Percentiles rank a stretch among this genome's conserved stretches.
Evolutionary conservation across 1,284 basidiomycete genomes (phyloP).

Genomic region (Pseudomicrostroma phylloplanum): DNA sequence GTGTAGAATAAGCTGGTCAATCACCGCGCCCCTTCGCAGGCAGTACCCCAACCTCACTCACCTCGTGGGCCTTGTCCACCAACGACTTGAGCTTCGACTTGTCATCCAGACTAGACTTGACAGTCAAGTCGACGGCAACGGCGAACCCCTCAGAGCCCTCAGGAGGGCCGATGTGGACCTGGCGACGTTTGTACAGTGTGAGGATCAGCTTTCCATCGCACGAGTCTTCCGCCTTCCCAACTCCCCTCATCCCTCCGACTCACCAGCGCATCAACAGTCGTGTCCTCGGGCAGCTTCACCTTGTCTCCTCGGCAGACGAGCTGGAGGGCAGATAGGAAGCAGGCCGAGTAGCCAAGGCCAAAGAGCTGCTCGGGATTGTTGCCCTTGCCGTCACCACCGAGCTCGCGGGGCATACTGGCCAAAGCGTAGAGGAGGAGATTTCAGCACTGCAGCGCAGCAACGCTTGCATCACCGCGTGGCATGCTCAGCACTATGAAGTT

Average conservation of each 20-base stretch:
- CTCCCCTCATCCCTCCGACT: background rate
- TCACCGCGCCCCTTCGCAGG: too few species aligned
- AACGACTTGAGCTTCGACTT: constrained; percentile 5
- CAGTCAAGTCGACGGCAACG: constrained; percentile 7
- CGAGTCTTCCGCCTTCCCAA: too few species aligned
- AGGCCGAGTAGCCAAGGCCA: constrained; percentile 7
- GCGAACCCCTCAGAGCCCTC: constrained; percentile 6
- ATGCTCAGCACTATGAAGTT: too few species aligned
- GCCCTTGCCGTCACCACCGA: constrained; percentile 4
- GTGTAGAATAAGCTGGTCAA: background rate
- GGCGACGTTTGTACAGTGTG: background rate
- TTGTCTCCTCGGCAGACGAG: background rate
- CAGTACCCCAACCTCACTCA: background rate
- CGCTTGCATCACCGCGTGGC: background rate
- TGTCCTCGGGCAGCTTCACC: constrained; percentile 3
- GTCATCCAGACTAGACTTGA: constrained; percentile 7
- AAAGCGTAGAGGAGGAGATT: too few species aligned
- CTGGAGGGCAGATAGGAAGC: constrained; percentile 12
- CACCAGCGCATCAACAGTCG: constrained; percentile 9
- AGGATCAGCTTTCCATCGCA: background rate
- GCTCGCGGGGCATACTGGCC: constrained; percentile 1
- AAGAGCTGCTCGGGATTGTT: constrained; percentile 11
- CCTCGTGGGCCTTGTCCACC: constrained; percentile 10
- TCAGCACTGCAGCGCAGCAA: too few species aligned
- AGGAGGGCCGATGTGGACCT: constrained; percentile 10